Evolutionary conservation across 2,329 filamentous ascomycete genomes (phyloP), one percentile per base, ranked within the genome.

Genomic region (Exophiala lecanii-corni): DNA sequence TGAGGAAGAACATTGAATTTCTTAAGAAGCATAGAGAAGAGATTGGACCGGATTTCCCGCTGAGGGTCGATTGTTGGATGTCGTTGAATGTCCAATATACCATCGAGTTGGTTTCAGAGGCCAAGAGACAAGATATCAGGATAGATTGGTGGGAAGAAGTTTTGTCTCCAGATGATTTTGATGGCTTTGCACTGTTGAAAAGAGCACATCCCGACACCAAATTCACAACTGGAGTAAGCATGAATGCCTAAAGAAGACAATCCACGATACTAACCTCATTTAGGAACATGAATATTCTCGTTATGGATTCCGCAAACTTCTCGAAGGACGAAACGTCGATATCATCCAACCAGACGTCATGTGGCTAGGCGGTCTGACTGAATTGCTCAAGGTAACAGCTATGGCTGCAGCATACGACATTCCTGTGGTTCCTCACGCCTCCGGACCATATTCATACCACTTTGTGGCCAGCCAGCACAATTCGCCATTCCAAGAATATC

Each of bases 81-180:
- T 89, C 85, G 55, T 72, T 96, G 59, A 95, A 89, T 58, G 89
- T 96, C 18, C 72, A 86, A 1, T 96, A 96, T 69, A 94, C 87
- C 3, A 94, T 96, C 55, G 84, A 95, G 66, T 75, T 96, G 17
- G 89, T 86, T 48, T 86, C 89, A 68, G 84, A 82, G 39, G 88
- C 84, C 61, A 78, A 86, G 47, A 86, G 82, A 60, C 76, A 84
- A 56, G 81, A 89, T 55, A 76, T 95, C 54, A 78, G 91, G 65
- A 89, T 96, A 63, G 89, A 95, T 71, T 96, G 89, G 89, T 95
- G 88, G 88, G 89, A 96, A 70, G 89, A 96, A 71, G 94, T 88
- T 53, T 71, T 96, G 50, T 85, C 82, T 20, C 89, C 89, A 9
- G 89, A 96, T 65, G 89, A 96, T 70, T 87, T 85, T 36, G 89